Conservation (phyloP, 306 rosid species). For the Malus fusca region DNA sequence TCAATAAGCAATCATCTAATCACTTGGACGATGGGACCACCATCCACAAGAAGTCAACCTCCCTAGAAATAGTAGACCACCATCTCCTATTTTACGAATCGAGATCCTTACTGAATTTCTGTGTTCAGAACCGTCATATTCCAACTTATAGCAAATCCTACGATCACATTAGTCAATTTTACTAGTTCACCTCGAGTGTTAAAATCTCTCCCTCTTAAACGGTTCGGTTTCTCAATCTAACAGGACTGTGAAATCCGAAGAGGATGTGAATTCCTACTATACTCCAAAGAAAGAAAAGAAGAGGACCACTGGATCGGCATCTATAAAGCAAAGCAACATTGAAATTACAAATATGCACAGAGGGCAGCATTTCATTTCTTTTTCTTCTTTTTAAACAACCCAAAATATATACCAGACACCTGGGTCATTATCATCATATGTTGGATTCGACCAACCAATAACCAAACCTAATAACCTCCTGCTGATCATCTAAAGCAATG, state of each 20-base stretch:
- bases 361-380: neutral
- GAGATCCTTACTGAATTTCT: too few relatives aligned
- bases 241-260: too few relatives aligned
- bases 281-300: neutral
- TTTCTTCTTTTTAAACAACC: neutral
- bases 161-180: too few relatives aligned
- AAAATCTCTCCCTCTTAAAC: too few relatives aligned
- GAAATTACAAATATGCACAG: slow-evolving; percentile 2
- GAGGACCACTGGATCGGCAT: neutral
- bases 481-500: neutral
- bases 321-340: neutral
- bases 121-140: too few relatives aligned
- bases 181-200: fast-evolving
- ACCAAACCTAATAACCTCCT: neutral
- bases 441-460: neutral
- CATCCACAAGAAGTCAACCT: too few relatives aligned
- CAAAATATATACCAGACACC: neutral
- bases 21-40: too few relatives aligned
- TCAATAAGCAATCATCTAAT: neutral
- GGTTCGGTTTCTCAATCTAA: fast-evolving
- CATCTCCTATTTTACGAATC: too few relatives aligned
- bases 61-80: too few relatives aligned
- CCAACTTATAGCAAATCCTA: too few relatives aligned
- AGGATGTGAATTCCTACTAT: neutral
- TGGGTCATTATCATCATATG: neutral